Evolutionary conservation across 108 stramenopile genomes (phyloP), one percentile per base, ranked within the genome.

Genomic region (Fragilaria radians): DNA sequence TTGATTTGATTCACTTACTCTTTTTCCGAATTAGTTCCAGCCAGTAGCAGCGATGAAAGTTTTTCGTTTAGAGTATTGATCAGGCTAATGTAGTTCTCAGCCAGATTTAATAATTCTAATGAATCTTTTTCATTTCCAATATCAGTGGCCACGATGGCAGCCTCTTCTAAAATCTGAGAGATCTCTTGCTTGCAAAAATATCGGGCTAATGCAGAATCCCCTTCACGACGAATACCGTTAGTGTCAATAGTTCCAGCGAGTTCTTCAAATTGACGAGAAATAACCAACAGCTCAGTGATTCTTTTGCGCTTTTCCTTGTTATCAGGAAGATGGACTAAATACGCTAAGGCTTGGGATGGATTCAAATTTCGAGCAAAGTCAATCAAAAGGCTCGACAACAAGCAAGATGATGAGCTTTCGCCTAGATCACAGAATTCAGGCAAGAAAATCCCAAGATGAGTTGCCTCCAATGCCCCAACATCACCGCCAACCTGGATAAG

Each of bases 381-480:
- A 25, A 71, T 66, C 58, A 83, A 52, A 27, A 83, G 34, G 9
- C 63, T 34, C 3, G 72, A 58, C 4, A 63, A 52, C 14, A 83
- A 46, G 59, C 64, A 56, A 1, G 53, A 30, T 18, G 54, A 32
- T 1, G 59, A 19, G 17, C 26, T 3, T 30, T 64, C 51, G 19
- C 66, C 68, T 19, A 71, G 64, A 36, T 71, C 75, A 1, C 14
- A 4, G 34, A 34, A 52, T 1, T 54, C 33, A 21, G 59, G 31
- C 21, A 70, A 18, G 32, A 76, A 48, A 18, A 88, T 48, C 2
- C 71, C 86, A 27, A 88, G 28, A 63, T 88, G 87, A 45, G 80
- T 62, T 17, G 91, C 88, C 57, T 92, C 76, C 46, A 86, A 48
- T 49, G 88, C 71, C 23, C 91, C 87, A 33, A 66, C 62, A 14